Evolutionary conservation across 1,284 basidiomycete genomes (phyloP).

Genomic region (Boletellus deceptivus): DNA sequence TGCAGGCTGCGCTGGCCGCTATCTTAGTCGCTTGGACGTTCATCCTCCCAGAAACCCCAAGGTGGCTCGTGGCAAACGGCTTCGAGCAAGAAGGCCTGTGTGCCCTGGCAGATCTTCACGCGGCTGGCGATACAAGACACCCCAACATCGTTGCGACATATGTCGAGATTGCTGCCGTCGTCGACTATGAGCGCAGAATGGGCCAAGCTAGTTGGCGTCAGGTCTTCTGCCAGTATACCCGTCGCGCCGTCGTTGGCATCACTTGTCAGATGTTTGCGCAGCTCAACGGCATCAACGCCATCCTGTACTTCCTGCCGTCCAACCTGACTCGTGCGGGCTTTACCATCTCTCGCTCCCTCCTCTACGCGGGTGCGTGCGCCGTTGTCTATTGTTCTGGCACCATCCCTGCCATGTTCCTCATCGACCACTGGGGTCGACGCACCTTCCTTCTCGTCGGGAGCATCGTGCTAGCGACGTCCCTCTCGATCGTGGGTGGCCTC

Average conservation of each 20-base stretch:
- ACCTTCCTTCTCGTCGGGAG: slow-evolving; percentile 51
- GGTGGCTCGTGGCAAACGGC: slow-evolving; percentile 53
- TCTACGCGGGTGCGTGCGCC: slow-evolving; percentile 54
- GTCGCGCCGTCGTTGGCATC: slow-evolving; percentile 45
- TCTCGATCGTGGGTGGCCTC: slow-evolving; percentile 45
- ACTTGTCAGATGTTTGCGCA: slow-evolving; percentile 56
- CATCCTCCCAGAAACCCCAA: slow-evolving; percentile 52
- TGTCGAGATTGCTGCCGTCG: slow-evolving; percentile 41
- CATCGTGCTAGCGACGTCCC: slow-evolving; percentile 38
- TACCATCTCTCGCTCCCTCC: slow-evolving; percentile 41
- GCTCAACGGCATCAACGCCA: slow-evolving; percentile 57
- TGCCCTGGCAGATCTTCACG: slow-evolving; percentile 50
- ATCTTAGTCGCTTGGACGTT: slow-evolving; percentile 47
- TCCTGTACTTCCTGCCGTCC: slow-evolving; percentile 55
- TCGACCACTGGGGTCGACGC: slow-evolving; percentile 55
- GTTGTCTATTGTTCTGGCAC: slow-evolving; percentile 57
- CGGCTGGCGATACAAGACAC: slow-evolving; percentile 41
- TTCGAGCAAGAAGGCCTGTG: slow-evolving; percentile 44
- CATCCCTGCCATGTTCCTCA: slow-evolving; percentile 54
- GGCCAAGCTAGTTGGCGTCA: slow-evolving; percentile 44
- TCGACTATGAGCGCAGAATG: slow-evolving; percentile 41
- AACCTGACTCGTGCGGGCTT: slow-evolving; percentile 52
- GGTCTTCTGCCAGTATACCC: slow-evolving; percentile 47
- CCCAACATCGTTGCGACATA: slow-evolving; percentile 40
- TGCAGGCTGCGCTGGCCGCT: slow-evolving; percentile 45